phyloP scores from a whole-genome alignment of 768 basidiomycete genomes.

The Naganishia vaughanmartiniae region DNA sequence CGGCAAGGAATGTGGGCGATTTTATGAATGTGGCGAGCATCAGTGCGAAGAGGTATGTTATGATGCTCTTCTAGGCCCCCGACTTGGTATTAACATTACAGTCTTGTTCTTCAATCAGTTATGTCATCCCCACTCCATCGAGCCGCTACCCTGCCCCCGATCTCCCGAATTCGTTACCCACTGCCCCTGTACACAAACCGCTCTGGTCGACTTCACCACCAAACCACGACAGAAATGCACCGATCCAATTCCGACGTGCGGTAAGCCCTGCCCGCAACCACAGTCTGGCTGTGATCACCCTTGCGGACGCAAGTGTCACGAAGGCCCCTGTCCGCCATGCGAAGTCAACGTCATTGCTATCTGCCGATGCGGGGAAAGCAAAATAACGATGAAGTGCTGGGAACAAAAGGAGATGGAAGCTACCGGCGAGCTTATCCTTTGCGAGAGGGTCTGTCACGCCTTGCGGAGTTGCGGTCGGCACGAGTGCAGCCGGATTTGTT shows the following conservation, averaged over 20 bases:
- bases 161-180: conserved; percentile 66
- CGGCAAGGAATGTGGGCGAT: conserved; percentile 61
- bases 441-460: conserved; percentile 74
- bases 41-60: conserved; percentile 60
- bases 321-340: conserved; percentile 78
- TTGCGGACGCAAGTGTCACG: conserved; percentile 71
- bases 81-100: conserved; percentile 31
- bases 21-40: conserved; percentile 76
- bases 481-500: conserved; percentile 76
- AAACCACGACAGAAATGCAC: conserved; percentile 58
- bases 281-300: conserved; percentile 68
- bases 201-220: conserved; percentile 55
- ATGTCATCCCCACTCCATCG: conserved; percentile 72
- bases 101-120: conserved; percentile 33
- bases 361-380: conserved; percentile 81
- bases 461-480: conserved; percentile 80
- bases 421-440: conserved; percentile 62
- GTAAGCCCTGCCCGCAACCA: conserved; percentile 64
- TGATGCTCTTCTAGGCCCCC: conserved; percentile 19
- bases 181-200: conserved; percentile 78
- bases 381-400: conserved; percentile 60
- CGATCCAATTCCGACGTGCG: conserved; percentile 78
- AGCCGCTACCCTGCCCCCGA: conserved; percentile 65
- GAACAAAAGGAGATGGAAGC: conserved; percentile 52
- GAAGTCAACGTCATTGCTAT: conserved; percentile 65